A percentile compares a stretch with the other conserved stretches of the same genome.
Conservation (phyloP, 2,329 filamentous ascomycete species). For the Exophiala oligosperma region DNA sequence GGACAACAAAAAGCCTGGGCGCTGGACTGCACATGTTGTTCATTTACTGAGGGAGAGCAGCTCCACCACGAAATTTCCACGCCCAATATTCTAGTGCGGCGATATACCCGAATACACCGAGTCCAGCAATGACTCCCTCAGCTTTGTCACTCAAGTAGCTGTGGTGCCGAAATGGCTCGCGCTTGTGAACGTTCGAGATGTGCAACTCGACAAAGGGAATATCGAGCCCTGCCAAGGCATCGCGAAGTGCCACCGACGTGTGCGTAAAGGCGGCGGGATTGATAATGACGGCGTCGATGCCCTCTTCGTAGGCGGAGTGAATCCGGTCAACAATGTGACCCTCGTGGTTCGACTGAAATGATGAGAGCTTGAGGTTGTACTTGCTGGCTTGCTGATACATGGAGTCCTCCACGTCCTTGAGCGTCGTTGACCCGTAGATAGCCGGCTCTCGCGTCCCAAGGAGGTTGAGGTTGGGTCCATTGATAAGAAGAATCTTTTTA, state of each 20-base stretch:
- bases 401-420: conserved; percentile 58
- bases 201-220: conserved; percentile 76
- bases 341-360: conserved; percentile 76
- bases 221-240: conserved; percentile 66
- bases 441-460: conserved; percentile 71
- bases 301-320: conserved; percentile 50
- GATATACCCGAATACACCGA: conserved; percentile 63
- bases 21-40: too few species aligned
- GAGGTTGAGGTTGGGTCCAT: conserved; percentile 77
- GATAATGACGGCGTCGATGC: not conserved
- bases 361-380: conserved; percentile 52
- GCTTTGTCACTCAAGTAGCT: conserved; percentile 76
- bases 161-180: conserved; percentile 67
- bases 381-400: conserved; percentile 51
- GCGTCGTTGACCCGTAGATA: conserved; percentile 69
- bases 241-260: conserved; percentile 70
- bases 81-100: conserved; percentile 56
- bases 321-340: conserved; percentile 72
- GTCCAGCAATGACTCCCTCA: conserved; percentile 67
- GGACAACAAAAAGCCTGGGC: too few species aligned
- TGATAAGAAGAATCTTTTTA: conserved; percentile 65
- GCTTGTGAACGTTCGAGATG: conserved; percentile 69
- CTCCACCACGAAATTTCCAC: conserved; percentile 32
- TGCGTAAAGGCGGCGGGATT: conserved; percentile 72
- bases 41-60: too few species aligned